phyloP scores from a whole-genome alignment of 208 protist genomes.

The Acanthamoeba triangularis region DNA sequence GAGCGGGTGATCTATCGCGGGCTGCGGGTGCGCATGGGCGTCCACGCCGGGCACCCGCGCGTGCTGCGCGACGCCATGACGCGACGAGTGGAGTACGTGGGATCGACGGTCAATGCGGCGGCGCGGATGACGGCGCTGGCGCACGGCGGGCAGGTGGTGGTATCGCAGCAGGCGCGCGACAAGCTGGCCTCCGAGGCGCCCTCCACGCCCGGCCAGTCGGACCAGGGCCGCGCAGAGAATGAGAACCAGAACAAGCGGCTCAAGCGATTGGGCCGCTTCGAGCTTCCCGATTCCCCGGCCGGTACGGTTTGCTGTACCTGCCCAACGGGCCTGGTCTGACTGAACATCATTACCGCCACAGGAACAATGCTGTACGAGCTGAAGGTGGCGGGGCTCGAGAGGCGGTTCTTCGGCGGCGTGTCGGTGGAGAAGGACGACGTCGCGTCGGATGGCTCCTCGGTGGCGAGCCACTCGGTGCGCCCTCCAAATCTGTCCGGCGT shows the following conservation, averaged over 20 bases:
- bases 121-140: background rate
- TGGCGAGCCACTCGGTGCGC: background rate
- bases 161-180: background rate
- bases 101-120: background rate
- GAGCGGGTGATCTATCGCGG: background rate
- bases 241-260: background rate
- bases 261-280: background rate
- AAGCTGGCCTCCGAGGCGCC: background rate
- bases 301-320: background rate
- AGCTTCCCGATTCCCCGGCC: background rate
- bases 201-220: background rate
- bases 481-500: no score
- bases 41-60: background rate
- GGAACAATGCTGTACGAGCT: background rate
- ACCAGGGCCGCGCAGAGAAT: background rate
- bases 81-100: background rate
- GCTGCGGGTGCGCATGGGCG: slow-evolving; percentile 25
- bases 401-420: slow-evolving; percentile 26
- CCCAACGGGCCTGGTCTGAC: no score
- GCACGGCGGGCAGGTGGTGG: slow-evolving; percentile 8
- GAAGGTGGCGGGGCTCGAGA: background rate
- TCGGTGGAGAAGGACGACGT: background rate
- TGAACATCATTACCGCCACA: no score
- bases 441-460: background rate
- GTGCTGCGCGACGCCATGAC: background rate